Evolutionary conservation across 768 basidiomycete species (phyloP).

Genomic region (Rhodotorula babjevae): DNA sequence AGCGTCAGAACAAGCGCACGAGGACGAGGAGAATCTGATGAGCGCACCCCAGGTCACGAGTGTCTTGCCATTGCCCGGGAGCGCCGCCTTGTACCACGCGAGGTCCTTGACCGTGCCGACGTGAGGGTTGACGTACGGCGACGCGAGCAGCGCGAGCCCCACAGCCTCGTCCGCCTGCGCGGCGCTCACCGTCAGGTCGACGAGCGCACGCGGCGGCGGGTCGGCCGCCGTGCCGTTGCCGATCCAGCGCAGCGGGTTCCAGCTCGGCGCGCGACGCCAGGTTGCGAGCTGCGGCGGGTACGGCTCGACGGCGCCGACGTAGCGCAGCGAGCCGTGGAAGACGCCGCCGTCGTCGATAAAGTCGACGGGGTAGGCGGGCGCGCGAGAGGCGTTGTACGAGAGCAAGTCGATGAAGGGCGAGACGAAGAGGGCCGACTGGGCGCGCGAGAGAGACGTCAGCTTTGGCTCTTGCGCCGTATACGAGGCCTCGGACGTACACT

Average conservation of each 20-base stretch:
- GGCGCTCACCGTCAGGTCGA: not conserved
- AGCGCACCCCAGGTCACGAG: slow-evolving; percentile 27
- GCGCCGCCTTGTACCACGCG: slow-evolving; percentile 25
- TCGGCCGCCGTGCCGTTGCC: not conserved
- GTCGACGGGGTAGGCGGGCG: slow-evolving; percentile 3
- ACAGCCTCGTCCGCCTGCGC: not conserved
- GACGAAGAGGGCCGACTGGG: slow-evolving; percentile 28
- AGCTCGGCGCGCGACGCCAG: not conserved
- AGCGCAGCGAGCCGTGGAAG: slow-evolving; percentile 8
- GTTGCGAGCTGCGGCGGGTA: not conserved
- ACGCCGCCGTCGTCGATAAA: slow-evolving; percentile 11
- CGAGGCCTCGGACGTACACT: slow-evolving; percentile 18
- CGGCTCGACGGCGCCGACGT: slow-evolving; percentile 6
- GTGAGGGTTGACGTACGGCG: slow-evolving; percentile 35
- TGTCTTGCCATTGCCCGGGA: slow-evolving; percentile 16
- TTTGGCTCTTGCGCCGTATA: too few relatives aligned
- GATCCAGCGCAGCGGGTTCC: slow-evolving; percentile 19
- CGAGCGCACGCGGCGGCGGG: not conserved
- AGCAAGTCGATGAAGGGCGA: slow-evolving; percentile 25
- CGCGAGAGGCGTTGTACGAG: slow-evolving; percentile 1
- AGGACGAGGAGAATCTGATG: too few relatives aligned
- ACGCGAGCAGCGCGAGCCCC: slow-evolving; percentile 15
- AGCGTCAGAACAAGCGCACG: too few relatives aligned
- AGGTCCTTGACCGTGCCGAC: slow-evolving; percentile 17
- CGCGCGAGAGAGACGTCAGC: not conserved